Percentiles rank a stretch among this genome's conserved stretches.
phyloP scores from a whole-genome alignment of 1,284 basidiomycete genomes.

The Anthracocystis walkeri region DNA sequence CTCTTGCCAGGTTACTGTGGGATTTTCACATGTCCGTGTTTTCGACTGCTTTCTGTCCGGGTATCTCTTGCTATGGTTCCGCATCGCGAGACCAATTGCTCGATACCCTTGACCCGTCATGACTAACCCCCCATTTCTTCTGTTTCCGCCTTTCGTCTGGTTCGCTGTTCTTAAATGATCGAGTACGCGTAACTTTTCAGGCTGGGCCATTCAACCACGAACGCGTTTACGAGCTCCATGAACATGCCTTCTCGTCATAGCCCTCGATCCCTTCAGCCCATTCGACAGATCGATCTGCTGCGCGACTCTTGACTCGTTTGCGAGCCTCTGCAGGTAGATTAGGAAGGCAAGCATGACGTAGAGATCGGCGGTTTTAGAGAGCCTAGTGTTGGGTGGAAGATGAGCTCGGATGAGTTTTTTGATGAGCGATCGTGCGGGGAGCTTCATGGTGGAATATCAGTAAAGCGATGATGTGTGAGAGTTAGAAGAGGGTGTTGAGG shows the following conservation, averaged over 20 bases:
- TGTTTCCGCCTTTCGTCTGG: too few species aligned
- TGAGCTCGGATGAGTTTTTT: constrained; percentile 47
- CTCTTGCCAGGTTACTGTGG: too few species aligned
- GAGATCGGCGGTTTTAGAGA: constrained; percentile 48
- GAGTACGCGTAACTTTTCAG: neutral
- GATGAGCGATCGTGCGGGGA: constrained; percentile 42
- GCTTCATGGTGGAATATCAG: constrained; percentile 36
- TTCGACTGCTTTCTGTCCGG: too few species aligned
- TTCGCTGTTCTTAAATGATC: neutral
- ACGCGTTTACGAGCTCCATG: constrained; percentile 47
- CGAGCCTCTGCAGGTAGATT: constrained; percentile 45
- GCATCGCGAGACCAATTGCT: too few species aligned
- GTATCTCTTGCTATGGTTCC: too few species aligned
- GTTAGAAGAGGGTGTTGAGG: neutral
- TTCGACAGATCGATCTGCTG: constrained; percentile 48
- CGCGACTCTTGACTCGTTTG: constrained; percentile 44
- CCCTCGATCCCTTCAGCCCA: constrained; percentile 32
- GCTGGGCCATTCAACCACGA: constrained; percentile 19
- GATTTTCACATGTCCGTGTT: too few species aligned
- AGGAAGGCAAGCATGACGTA: constrained; percentile 51
- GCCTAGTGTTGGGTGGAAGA: constrained; percentile 40
- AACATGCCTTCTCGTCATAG: constrained; percentile 41
- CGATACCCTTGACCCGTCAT: too few species aligned
- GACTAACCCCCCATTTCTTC: too few species aligned
- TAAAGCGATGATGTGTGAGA: neutral